Evolutionary conservation across 2,329 filamentous ascomycete species (phyloP), one percentile per base, ranked within the genome.

Genomic region (Aspergillus calidoustus): DNA sequence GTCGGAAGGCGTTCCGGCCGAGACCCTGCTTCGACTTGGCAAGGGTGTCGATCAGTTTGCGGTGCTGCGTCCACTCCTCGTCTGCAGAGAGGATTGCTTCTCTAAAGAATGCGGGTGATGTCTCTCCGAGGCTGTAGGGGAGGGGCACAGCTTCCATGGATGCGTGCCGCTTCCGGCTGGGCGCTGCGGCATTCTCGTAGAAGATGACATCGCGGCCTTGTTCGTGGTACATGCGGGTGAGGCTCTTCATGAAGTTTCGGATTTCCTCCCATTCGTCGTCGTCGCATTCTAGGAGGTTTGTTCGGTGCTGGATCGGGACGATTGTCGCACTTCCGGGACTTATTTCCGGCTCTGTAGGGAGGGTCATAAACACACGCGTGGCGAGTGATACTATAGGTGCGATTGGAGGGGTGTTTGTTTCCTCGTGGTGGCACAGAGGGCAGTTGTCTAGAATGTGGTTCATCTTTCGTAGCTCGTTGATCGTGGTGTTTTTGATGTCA

Each of bases 211-310:
- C 92, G 55, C 91, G 90, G 11, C 93, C 93, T 76, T 96, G 92
- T 48, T 93, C 91, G 79, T 96, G 92, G 78, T 98, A 99, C 87
- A 97, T 90, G 49, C 94, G 88, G 4, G 91, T 97, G 22, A 99
- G 84, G 61, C 88, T 91, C 81, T 99, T 99, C 94, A 98, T 98
- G 74, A 99, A 99, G 76, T 99, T 99, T 68, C 95, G 91, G 6
- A 99, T 89, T 78, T 99, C 95, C 74, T 99, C 95, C 96, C 96
- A 99, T 76, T 99, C 95, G 73, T 99, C 95, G 72, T 99, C 94
- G 76, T 98, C 94, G 76, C 95, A 99, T 77, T 97, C 94, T n/a
- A 99, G 82, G 0, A 99, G 86, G 75, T 98, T 99, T 25, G 84
- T 88, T 56, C 89, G 89, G 75, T 99, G 95, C 68, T 93, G 87